Base-by-base conservation (phyloP, 768 basidiomycete species). In the Naganishia onofrii region DNA sequence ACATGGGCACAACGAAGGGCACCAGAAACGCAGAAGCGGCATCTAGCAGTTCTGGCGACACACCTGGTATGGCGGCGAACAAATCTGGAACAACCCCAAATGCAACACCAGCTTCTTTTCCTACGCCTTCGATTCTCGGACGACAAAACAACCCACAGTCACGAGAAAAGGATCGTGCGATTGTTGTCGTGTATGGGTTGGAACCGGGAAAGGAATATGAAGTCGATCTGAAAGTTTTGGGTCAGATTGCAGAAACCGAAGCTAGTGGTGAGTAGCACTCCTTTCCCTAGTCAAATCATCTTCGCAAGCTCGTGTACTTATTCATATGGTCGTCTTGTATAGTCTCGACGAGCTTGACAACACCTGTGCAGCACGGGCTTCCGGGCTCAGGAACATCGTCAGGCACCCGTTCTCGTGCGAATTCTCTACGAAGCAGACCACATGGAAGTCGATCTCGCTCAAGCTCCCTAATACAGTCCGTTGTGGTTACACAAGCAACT, bases 161-260 rank as follows among this genome's bases (percentile, higher is more conserved):
- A 0, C 84, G 85, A 0, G 38, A 63, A 28, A 42, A 44, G 42
- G 92, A 94, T 73, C 90, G 95, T 76, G 93, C 92, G 0, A 87
- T 94, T 68, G 91, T 96, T 65, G 90, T 95, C 70, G 86, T 97
- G 31, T 93, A 92, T 70, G 92, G 91, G 0, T 84, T 97, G 55
- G 86, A 90, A 83, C 93, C 92, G 3, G 90, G 90, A 1, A 85
- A 90, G 68, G 90, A 91, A 77, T 96, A 96, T 75, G 92, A 96
- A 76, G 88, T 96, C 64, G 90, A 93, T 76, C 83, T 96, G 13
- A 74, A 66, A 74, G 72, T 51, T 44, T 44, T 69, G 26, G 68
- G 56, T 54, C 56, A 69, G 21, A 17, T 69, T 29, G 34, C 56
- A 13, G 68, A 63, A 1, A 23, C 19, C 38, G 60, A 63, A 42